These are phyloP conservation scores for Penicillium corylophilum DNA, from an alignment of 2,329 filamentous ascomycete genomes.

Conservation along the genomic window DNA sequence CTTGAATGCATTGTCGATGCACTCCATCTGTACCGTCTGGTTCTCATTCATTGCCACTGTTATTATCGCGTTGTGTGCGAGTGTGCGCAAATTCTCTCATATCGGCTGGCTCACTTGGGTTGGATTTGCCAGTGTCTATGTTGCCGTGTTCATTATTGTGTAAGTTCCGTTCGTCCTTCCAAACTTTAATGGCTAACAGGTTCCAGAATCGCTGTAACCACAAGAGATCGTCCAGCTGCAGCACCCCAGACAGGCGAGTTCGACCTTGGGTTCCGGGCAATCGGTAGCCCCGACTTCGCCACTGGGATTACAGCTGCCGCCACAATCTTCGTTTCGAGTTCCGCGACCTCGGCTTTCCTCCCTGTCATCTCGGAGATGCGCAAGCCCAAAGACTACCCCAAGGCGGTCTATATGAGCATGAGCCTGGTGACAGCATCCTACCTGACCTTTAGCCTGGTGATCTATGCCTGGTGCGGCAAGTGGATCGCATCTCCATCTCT, in stretches of 20 bases:
- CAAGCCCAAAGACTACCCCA: slow-evolving; percentile 58
- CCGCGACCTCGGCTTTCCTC: slow-evolving; percentile 61
- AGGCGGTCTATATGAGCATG: slow-evolving; percentile 61
- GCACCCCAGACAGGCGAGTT: slow-evolving; percentile 60
- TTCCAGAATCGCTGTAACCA: slow-evolving; percentile 54
- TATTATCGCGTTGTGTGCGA: slow-evolving; percentile 49
- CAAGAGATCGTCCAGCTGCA: slow-evolving; percentile 57
- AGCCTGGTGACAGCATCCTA: slow-evolving; percentile 57
- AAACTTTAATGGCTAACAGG: neutral
- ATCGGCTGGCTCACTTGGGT: slow-evolving; percentile 63
- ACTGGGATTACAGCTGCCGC: slow-evolving; percentile 58
- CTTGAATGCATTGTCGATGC: slow-evolving; percentile 59
- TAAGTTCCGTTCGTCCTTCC: slow-evolving; percentile 3
- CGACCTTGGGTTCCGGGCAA: slow-evolving; percentile 59
- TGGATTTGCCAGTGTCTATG: slow-evolving; percentile 59
- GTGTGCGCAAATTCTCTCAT: slow-evolving; percentile 59
- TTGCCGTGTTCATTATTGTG: slow-evolving; percentile 59
- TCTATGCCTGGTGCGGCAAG: slow-evolving; percentile 62
- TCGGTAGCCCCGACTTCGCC: slow-evolving; percentile 58
- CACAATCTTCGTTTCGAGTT: slow-evolving; percentile 61
- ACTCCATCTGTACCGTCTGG: slow-evolving; percentile 60
- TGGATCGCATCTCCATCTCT: slow-evolving; percentile 64
- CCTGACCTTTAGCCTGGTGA: slow-evolving; percentile 58
- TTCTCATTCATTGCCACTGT: slow-evolving; percentile 56
- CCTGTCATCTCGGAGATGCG: slow-evolving; percentile 67